phyloP scores from a whole-genome alignment of 768 basidiomycete species.

The Russula vinacea region DNA sequence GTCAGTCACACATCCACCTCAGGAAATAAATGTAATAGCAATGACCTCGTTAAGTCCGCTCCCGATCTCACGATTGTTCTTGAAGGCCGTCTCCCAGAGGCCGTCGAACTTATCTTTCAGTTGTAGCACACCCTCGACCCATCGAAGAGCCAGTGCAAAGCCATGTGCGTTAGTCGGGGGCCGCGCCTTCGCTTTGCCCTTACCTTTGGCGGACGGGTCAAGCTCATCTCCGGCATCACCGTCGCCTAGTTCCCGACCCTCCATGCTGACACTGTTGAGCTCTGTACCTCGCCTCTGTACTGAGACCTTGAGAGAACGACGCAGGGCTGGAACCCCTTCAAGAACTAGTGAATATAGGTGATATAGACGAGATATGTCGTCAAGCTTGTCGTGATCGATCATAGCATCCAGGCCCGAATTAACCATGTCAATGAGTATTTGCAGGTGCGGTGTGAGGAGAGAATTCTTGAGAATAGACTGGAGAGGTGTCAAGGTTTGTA shows the following conservation, averaged over 20 bases:
- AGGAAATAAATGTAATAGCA: background rate
- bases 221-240: slow-evolving; percentile 39
- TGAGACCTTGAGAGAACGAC: slow-evolving; percentile 65
- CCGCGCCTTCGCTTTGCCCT: slow-evolving; percentile 50
- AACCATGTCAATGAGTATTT: slow-evolving; percentile 70
- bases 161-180: slow-evolving; percentile 45
- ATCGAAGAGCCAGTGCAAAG: slow-evolving; percentile 67
- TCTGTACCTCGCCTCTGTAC: slow-evolving; percentile 70
- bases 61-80: slow-evolving; percentile 71
- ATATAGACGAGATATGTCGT: slow-evolving; percentile 78
- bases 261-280: slow-evolving; percentile 59
- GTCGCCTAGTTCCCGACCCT: slow-evolving; percentile 38
- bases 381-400: slow-evolving; percentile 75
- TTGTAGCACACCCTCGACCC: slow-evolving; percentile 89
- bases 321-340: slow-evolving; percentile 61
- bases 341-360: slow-evolving; percentile 67
- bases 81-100: slow-evolving; percentile 69
- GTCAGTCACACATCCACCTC: background rate
- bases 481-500: slow-evolving; percentile 65
- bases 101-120: slow-evolving; percentile 89
- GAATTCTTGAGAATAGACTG: slow-evolving; percentile 71
- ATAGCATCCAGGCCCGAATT: slow-evolving; percentile 84
- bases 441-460: slow-evolving; percentile 74
- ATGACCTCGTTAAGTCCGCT: slow-evolving; percentile 77
- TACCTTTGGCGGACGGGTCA: slow-evolving; percentile 43